These are phyloP conservation scores for Sugiyamaella lignohabitans DNA, from an alignment of 805 yeast genomes.

Conservation along the genomic window DNA sequence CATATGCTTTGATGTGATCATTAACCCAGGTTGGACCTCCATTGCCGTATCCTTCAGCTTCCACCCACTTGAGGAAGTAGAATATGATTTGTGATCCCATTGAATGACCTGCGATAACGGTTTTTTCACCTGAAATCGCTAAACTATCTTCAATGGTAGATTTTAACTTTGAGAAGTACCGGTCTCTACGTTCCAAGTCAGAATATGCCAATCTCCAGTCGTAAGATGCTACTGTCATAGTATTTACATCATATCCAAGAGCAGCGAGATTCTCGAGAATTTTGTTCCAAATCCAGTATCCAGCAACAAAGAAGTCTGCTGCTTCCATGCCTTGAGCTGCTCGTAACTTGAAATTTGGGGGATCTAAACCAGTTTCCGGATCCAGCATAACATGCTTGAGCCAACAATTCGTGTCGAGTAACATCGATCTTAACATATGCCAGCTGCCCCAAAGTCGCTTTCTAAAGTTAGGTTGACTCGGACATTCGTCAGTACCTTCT, in stretches of 20 bases:
- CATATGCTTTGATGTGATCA: slow-evolving; percentile 68
- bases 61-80: slow-evolving; percentile 94
- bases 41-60: slow-evolving; percentile 83
- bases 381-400: slow-evolving; percentile 84
- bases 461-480: slow-evolving; percentile 76
- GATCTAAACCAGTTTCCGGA: slow-evolving; percentile 88
- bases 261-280: slow-evolving; percentile 91
- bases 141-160: slow-evolving; percentile 59
- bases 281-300: slow-evolving; percentile 99
- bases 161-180: slow-evolving; percentile 74
- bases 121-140: slow-evolving; percentile 51
- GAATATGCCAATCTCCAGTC: slow-evolving; percentile 93
- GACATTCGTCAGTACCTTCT: slow-evolving; percentile 69
- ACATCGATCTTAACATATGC: slow-evolving; percentile 89
- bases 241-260: slow-evolving; percentile 87
- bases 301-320: slow-evolving; percentile 93
- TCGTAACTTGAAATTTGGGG: slow-evolving; percentile 69
- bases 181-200: slow-evolving; percentile 83
- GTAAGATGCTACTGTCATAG: slow-evolving; percentile 85
- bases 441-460: slow-evolving; percentile 96
- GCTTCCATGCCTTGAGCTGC: slow-evolving; percentile 97
- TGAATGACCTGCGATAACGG: slow-evolving; percentile 82
- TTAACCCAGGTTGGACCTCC: slow-evolving; percentile 92
- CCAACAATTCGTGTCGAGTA: slow-evolving; percentile 91
- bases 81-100: slow-evolving; percentile 92